Percentiles rank a stretch among this genome's conserved stretches.
Conservation (phyloP, 108 stramenopile genomes). For the Discostella stelligeroides region DNA sequence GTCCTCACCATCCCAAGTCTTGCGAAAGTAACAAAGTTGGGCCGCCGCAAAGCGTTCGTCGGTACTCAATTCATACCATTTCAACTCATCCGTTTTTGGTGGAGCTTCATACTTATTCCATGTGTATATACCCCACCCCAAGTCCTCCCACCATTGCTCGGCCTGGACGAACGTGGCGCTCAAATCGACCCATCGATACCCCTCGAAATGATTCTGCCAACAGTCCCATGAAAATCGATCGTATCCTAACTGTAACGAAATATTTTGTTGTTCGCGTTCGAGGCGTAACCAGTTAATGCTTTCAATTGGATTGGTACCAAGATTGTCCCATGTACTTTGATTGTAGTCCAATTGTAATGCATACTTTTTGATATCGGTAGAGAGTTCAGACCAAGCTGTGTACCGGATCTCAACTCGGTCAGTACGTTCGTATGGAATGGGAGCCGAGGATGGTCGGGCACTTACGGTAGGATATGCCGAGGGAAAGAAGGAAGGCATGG, state of each 20-base stretch:
- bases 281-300: conserved; percentile 8
- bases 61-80: conserved; percentile 29
- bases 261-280: conserved; percentile 3
- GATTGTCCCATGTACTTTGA: conserved; percentile 18
- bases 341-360: conserved; percentile 26
- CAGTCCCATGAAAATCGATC: conserved; percentile 37
- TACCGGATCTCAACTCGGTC: conserved; percentile 21
- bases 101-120: conserved; percentile 27
- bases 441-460: conserved; percentile 12
- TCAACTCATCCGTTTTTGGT: conserved; percentile 4
- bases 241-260: conserved; percentile 20
- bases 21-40: conserved; percentile 37
- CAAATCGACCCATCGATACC: conserved; percentile 36
- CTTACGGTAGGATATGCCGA: conserved; percentile 8
- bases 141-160: conserved; percentile 23
- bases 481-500: conserved; percentile 1
- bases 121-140: conserved; percentile 25
- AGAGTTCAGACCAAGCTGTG: conserved; percentile 14
- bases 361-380: background rate
- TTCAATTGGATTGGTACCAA: conserved; percentile 27
- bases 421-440: conserved; percentile 21
- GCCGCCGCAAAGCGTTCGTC: conserved; percentile 30
- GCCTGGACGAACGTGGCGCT: conserved; percentile 14
- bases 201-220: conserved; percentile 39
- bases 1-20: conserved; percentile 34